Conservation (phyloP, 371 early-diverging fungal genomes). For the Choanephora cucurbitarum region DNA sequence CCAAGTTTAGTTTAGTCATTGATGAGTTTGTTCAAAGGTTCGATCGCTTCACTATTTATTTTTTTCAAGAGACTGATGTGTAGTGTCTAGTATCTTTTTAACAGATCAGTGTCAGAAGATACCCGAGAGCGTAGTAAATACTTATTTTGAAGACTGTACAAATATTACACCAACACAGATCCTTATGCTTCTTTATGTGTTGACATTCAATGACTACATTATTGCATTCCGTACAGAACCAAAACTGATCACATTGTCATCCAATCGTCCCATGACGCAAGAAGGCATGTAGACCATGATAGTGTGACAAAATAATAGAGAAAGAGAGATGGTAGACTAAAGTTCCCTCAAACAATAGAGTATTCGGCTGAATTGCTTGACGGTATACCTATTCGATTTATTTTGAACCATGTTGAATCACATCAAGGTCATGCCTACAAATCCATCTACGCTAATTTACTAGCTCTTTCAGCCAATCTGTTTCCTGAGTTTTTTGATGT, state of each 20-base stretch:
- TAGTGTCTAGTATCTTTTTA: constrained; percentile 24
- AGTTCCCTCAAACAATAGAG: no score
- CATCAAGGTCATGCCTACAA: constrained; percentile 34
- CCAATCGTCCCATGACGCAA: constrained; percentile 16
- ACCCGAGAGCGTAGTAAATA: constrained; percentile 29
- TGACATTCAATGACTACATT: constrained; percentile 43
- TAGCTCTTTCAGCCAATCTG: constrained; percentile 43
- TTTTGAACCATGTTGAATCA: constrained; percentile 43
- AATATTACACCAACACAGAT: constrained; percentile 40
- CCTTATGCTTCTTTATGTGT: constrained; percentile 42
- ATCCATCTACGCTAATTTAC: constrained; percentile 46
- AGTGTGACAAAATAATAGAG: no score
- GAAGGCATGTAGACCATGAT: constrained; percentile 16
- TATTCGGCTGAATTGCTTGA: constrained; percentile 38
- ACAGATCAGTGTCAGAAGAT: constrained; percentile 32
- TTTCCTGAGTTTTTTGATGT: constrained; percentile 58
- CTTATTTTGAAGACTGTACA: constrained; percentile 28
- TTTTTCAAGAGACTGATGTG: not conserved
- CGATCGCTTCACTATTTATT: not conserved
- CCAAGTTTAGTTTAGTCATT: constrained; percentile 37
- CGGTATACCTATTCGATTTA: constrained; percentile 42
- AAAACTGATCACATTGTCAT: constrained; percentile 20
- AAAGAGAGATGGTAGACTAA: no score
- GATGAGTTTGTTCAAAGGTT: constrained; percentile 46
- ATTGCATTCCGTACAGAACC: constrained; percentile 39